phyloP scores from a whole-genome alignment of 208 protist genomes.

The Leishmania major region DNA sequence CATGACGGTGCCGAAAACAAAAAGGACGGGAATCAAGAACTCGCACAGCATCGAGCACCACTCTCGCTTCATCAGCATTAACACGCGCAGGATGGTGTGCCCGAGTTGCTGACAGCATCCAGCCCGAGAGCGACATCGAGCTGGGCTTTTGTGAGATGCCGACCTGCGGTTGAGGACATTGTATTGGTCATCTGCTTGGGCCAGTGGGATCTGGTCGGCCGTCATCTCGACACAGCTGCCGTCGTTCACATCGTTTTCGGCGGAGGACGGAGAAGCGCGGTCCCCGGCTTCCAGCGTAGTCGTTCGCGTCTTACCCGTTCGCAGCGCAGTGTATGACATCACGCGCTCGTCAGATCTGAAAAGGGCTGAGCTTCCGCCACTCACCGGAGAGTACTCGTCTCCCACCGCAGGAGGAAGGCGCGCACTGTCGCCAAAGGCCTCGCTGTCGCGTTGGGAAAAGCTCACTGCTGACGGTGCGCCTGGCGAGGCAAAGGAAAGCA shows the following conservation, averaged over 20 bases:
- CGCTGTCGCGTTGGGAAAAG: neutral
- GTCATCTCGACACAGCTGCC: neutral
- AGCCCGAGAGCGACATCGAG: neutral
- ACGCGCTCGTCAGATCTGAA: neutral
- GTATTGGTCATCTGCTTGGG: neutral
- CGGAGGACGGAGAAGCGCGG: too few relatives aligned
- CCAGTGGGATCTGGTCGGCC: neutral
- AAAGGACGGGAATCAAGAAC: slow-evolving; percentile 66
- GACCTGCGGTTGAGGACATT: neutral
- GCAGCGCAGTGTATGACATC: neutral
- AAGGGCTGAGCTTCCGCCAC: too few relatives aligned
- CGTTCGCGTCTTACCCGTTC: neutral
- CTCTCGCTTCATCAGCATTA: slow-evolving; percentile 54
- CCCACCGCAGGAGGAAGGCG: neutral
- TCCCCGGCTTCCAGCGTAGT: neutral
- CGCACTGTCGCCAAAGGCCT: neutral
- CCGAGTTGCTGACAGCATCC: slow-evolving; percentile 52
- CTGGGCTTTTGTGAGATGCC: neutral
- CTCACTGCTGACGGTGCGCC: neutral
- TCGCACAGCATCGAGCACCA: slow-evolving; percentile 46
- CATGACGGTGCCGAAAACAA: slow-evolving; percentile 48
- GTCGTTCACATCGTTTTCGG: neutral
- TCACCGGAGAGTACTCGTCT: neutral
- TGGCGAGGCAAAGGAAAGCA: neutral
- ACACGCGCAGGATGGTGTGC: slow-evolving; percentile 49